phyloP scores from a whole-genome alignment of 805 yeast species.

The Maudiozyma serrabonitensis region DNA sequence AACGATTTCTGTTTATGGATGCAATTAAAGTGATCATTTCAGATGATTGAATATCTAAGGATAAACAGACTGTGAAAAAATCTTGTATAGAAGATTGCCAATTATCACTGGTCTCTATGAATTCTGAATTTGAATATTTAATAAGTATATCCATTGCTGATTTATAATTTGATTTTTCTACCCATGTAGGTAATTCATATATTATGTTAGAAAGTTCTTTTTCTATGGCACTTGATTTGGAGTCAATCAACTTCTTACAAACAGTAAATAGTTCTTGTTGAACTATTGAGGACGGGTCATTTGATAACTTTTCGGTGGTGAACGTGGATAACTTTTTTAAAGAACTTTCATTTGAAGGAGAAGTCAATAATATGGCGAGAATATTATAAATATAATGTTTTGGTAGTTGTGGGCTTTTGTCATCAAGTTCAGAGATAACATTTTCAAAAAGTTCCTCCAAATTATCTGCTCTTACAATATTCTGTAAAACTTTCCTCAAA shows the following conservation, averaged over 20 bases:
- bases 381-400: conserved; percentile 8
- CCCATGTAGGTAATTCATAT: conserved; percentile 27
- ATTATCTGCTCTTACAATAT: conserved; percentile 9
- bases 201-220: conserved; percentile 29
- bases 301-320: conserved; percentile 6
- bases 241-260: conserved; percentile 6
- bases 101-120: conserved; percentile 9
- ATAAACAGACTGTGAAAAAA: conserved; percentile 13
- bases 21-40: conserved; percentile 28
- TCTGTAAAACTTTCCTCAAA: conserved; percentile 15
- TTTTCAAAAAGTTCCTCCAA: conserved; percentile 7
- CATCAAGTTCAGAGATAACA: conserved; percentile 4
- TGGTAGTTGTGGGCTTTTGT: not conserved
- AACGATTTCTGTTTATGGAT: conserved; percentile 21
- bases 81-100: conserved; percentile 10
- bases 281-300: conserved; percentile 11
- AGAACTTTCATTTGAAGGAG: conserved; percentile 10
- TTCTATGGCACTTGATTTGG: conserved; percentile 2
- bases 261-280: conserved; percentile 6
- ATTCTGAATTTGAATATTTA: conserved; percentile 24
- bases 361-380: conserved; percentile 5
- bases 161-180: conserved; percentile 26
- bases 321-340: conserved; percentile 13
- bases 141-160: conserved; percentile 28
- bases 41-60: conserved; percentile 11